Evolutionary conservation across 805 yeast genomes (phyloP).

Genomic region (Vanderwaltozyma tropicalis): DNA sequence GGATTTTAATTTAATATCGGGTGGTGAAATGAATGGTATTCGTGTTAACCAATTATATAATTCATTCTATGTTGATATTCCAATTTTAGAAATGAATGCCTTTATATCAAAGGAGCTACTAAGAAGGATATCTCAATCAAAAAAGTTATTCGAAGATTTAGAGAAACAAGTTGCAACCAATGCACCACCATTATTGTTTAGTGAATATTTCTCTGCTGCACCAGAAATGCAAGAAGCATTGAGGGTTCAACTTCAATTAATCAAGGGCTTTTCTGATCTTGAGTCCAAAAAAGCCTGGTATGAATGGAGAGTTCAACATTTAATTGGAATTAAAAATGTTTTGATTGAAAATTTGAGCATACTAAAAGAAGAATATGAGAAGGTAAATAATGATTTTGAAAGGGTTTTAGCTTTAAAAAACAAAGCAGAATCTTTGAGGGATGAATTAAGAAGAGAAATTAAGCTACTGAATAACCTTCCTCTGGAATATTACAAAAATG

Average conservation of each 20-base stretch:
- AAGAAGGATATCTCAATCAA: slow-evolving; percentile 42
- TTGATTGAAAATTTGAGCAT: slow-evolving; percentile 19
- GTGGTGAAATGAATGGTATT: slow-evolving; percentile 2
- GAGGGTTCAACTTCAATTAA: slow-evolving; percentile 38
- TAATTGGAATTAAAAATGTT: slow-evolving; percentile 34
- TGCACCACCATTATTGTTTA: slow-evolving; percentile 47
- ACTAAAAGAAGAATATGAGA: slow-evolving; percentile 18
- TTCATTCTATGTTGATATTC: slow-evolving; percentile 19
- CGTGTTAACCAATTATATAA: slow-evolving; percentile 9
- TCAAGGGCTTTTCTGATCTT: slow-evolving; percentile 41
- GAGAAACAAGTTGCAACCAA: slow-evolving; percentile 33
- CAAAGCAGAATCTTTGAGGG: slow-evolving; percentile 10
- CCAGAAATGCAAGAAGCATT: slow-evolving; percentile 32
- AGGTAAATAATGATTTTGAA: slow-evolving; percentile 9
- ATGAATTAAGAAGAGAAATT: slow-evolving; percentile 14
- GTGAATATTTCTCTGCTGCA: slow-evolving; percentile 36
- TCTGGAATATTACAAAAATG: slow-evolving; percentile 3
- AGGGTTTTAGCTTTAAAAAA: slow-evolving; percentile 6
- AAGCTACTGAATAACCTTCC: slow-evolving; percentile 11
- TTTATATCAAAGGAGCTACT: slow-evolving; percentile 45
- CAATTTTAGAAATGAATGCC: slow-evolving; percentile 36
- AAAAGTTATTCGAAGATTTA: slow-evolving; percentile 36
- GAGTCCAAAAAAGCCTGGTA: slow-evolving; percentile 52
- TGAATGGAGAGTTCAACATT: slow-evolving; percentile 48
- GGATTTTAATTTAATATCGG: background rate